A percentile compares a stretch with the other conserved stretches of the same genome.
phyloP scores from a whole-genome alignment of 805 yeast species.

The Cyberlindnera lachancei region DNA sequence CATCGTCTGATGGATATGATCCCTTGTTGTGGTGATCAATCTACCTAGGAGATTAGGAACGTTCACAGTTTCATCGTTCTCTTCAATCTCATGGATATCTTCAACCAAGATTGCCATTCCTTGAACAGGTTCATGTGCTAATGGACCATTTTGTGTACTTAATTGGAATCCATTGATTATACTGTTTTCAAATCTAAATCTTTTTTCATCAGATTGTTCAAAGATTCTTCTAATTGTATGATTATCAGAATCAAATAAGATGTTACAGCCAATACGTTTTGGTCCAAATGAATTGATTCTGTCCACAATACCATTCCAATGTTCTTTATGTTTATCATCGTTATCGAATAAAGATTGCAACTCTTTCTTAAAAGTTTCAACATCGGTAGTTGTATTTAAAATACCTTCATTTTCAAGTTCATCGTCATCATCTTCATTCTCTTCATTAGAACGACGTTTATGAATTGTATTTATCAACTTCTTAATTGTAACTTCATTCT shows the following conservation, averaged over 20 bases:
- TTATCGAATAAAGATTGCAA: conserved; percentile 26
- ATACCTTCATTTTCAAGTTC: conserved; percentile 17
- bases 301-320: conserved; percentile 25
- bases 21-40: conserved; percentile 64
- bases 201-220: conserved; percentile 2
- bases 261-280: conserved; percentile 65
- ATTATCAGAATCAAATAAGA: conserved; percentile 50
- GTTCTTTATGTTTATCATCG: conserved; percentile 19
- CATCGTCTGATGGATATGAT: conserved; percentile 62
- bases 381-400: conserved; percentile 16
- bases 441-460: conserved; percentile 9
- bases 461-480: conserved; percentile 22
- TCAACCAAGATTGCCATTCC: conserved; percentile 57
- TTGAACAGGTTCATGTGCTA: conserved; percentile 80
- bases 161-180: conserved; percentile 79
- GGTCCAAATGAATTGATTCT: conserved; percentile 69
- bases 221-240: conserved; percentile 29
- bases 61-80: conserved; percentile 22
- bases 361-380: conserved; percentile 26
- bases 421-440: conserved; percentile 15
- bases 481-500: conserved; percentile 37
- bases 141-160: conserved; percentile 78
- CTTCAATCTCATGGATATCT: conserved; percentile 23
- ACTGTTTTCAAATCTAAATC: conserved; percentile 47
- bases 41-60: conserved; percentile 58